Conservation (phyloP, 1,284 basidiomycete genomes). For the Exobasidium rhododendri region DNA sequence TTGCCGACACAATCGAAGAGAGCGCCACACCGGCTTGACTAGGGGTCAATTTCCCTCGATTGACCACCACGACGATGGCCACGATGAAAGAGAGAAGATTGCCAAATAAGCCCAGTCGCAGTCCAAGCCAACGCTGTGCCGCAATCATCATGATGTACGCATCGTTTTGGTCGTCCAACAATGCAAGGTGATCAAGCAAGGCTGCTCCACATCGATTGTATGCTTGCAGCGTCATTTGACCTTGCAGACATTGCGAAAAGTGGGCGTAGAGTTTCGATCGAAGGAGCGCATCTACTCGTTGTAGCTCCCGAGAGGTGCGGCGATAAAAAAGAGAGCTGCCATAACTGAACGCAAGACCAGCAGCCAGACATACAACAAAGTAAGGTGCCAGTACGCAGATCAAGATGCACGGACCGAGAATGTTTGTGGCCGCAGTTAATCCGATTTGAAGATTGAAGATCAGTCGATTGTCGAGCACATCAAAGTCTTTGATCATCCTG, state of each 20-base stretch:
- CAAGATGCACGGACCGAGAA: constrained; percentile 72
- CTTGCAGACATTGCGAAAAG: constrained; percentile 25
- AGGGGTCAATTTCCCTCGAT: constrained; percentile 71
- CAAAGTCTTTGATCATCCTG: constrained; percentile 45
- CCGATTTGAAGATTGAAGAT: constrained; percentile 17
- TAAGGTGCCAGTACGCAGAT: constrained; percentile 74
- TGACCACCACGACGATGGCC: constrained; percentile 72
- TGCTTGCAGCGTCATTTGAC: constrained; percentile 21
- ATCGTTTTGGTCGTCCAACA: constrained; percentile 24
- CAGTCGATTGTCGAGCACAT: constrained; percentile 49
- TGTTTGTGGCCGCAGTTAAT: constrained; percentile 57
- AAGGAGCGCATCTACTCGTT: constrained; percentile 44
- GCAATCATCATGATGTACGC: constrained; percentile 28
- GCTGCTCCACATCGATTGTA: constrained; percentile 20
- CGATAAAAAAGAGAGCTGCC: constrained; percentile 22
- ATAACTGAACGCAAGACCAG: constrained; percentile 60
- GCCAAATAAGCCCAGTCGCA: constrained; percentile 80
- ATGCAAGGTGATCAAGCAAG: constrained; percentile 17
- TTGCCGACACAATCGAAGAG: constrained; percentile 66
- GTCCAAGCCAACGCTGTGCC: constrained; percentile 51
- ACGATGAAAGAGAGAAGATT: constrained; percentile 65
- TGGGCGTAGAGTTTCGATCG: constrained; percentile 27
- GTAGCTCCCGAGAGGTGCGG: constrained; percentile 23
- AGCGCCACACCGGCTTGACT: constrained; percentile 73
- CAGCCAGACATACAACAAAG: constrained; percentile 69